Base-by-base conservation (phyloP, 441 rosid genomes). In the Euphorbia corollata region DNA sequence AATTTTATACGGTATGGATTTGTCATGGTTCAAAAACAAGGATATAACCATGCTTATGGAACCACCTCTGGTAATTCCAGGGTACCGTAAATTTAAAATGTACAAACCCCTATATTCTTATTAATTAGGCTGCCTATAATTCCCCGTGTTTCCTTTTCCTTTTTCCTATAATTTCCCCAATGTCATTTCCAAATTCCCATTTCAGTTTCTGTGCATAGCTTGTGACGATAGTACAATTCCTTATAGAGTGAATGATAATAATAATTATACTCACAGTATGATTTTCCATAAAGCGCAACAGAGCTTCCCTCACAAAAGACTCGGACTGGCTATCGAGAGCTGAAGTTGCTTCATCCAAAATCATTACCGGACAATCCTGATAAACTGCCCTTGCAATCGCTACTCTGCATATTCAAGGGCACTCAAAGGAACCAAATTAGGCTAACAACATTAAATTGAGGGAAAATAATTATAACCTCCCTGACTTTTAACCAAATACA, bases 261-360 rank as follows among this genome's bases (percentile, higher is more conserved):
- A n/a, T n/a, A n/a, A n/a, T n/a, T n/a, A n/a, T 23, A 54, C 83
- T 86, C 76, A 93, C 98, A 11, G 97, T 93, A 65, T 77, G 90
- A 73, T 85, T 89, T 86, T 83, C 78, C 88, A 79, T 88, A 72
- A 92, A 69, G 60, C 83, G 81, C 58, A 86, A 80, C 64, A 90
- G 75, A 22, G 98, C 96, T 82, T 90, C 85, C 79, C 97, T 84
- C 77, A 89, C 91, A 72, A 90, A 68, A 60, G 82, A 72, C 81
- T 90, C 98, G 5, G 95, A 88, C 85, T 80, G 82, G 79, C 92
- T 86, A 83, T 92, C 96, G 65, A 92, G 76, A 27, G 97, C 97
- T 69, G 96, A 92, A 61, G 98, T 93, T 71, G 97, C 98, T 83
- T 93, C 98, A 76, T 93, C 97, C 82, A 93, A 82, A 67, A 93